A percentile compares a stretch with the other conserved stretches of the same genome.
Conservation (phyloP, 1,139 yeast genomes). For the Meyerozyma sp. region DNA sequence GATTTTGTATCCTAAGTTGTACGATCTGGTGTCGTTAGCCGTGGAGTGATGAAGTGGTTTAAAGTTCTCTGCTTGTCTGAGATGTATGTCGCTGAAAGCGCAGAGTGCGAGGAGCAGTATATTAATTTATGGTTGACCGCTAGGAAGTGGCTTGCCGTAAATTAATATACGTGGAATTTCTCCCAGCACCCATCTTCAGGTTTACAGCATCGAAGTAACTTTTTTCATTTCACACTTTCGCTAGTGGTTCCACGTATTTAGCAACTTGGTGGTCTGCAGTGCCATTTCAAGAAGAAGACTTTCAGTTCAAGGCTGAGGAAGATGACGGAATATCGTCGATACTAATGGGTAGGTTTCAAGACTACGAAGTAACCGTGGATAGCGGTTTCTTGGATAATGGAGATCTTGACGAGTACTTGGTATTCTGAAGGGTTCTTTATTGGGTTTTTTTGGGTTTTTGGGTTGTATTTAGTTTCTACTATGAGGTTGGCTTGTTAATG, state of each 20-base stretch:
- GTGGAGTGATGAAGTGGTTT: slow-evolving; percentile 3
- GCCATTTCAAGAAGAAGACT: slow-evolving; percentile 1
- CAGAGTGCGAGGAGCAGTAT: slow-evolving; percentile 12
- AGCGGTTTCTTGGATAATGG: background rate
- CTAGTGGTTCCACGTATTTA: background rate
- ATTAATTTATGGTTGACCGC: slow-evolving; percentile 16
- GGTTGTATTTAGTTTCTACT: background rate
- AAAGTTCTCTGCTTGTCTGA: slow-evolving; percentile 34
- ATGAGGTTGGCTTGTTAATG: background rate
- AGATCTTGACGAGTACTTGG: slow-evolving; percentile 1
- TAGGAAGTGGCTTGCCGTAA: slow-evolving; percentile 12
- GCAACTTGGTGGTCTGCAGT: slow-evolving; percentile 1
- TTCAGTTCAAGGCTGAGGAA: background rate
- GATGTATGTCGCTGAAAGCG: background rate
- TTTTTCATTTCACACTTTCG: slow-evolving; percentile 1
- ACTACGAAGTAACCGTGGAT: background rate
- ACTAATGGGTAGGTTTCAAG: background rate
- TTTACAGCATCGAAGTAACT: slow-evolving; percentile 38
- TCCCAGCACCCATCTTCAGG: slow-evolving; percentile 7
- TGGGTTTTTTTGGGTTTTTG: background rate
- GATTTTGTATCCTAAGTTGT: slow-evolving; percentile 31
- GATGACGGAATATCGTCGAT: slow-evolving; percentile 1
- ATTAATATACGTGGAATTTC: slow-evolving; percentile 25
- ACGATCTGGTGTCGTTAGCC: slow-evolving; percentile 3
- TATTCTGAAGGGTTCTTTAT: background rate